These are phyloP conservation scores for Bacidia rubella DNA, from an alignment of 495 filamentous ascomycete species.

Conservation along the genomic window DNA sequence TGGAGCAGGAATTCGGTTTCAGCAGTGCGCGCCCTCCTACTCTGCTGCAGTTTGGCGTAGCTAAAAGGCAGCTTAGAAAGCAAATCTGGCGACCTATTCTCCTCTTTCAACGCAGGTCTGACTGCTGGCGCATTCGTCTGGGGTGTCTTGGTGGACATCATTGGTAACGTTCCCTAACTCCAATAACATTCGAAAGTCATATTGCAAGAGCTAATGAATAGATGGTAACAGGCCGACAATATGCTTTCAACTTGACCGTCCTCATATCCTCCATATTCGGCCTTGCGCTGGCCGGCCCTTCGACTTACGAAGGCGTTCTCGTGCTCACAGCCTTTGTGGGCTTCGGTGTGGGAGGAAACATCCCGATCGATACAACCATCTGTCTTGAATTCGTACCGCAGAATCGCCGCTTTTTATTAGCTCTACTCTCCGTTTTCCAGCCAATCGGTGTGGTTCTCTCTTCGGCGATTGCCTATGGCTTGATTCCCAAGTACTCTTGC, in stretches of 20 bases:
- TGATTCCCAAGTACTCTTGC: conserved; percentile 29
- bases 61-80: neutral
- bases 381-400: conserved; percentile 35
- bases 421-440: conserved; percentile 35
- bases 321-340: conserved; percentile 34
- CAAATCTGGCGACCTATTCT: conserved; percentile 22
- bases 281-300: conserved; percentile 28
- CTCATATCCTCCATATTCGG: conserved; percentile 34
- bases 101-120: conserved; percentile 23
- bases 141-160: conserved; percentile 37
- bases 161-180: conserved; percentile 22
- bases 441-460: conserved; percentile 33
- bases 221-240: conserved; percentile 33
- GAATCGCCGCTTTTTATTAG: conserved; percentile 33
- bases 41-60: neutral
- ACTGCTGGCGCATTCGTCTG: conserved; percentile 32
- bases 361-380: conserved; percentile 38
- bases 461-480: conserved; percentile 32
- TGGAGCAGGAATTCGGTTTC: conserved; percentile 34
- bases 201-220: no score
- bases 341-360: conserved; percentile 37
- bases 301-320: conserved; percentile 27
- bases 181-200: no score
- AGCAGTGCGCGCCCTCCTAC: conserved; percentile 9
- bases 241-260: conserved; percentile 37